These are phyloP conservation scores for Suillus clintonianus DNA, from an alignment of 768 basidiomycete genomes.

Conservation along the genomic window DNA sequence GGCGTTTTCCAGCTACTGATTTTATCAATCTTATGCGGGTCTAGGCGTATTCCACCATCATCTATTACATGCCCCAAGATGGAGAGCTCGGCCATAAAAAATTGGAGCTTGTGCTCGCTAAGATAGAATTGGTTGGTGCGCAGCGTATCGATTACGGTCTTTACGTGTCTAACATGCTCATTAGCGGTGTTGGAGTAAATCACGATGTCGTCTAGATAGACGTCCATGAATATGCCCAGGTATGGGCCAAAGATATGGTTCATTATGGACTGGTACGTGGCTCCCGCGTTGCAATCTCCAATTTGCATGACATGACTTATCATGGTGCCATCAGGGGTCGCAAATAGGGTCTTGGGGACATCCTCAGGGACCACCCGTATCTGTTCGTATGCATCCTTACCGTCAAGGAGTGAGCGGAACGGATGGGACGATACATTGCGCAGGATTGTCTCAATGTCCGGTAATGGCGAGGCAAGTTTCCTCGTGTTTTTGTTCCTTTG, in stretches of 20 bases:
- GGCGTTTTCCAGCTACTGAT: too few relatives aligned
- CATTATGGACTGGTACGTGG: conserved; percentile 49
- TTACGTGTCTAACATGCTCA: too few relatives aligned
- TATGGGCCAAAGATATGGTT: conserved; percentile 38
- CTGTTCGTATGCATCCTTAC: too few relatives aligned
- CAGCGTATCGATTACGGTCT: too few relatives aligned
- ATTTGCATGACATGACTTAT: conserved; percentile 45
- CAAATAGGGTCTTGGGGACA: conserved; percentile 28
- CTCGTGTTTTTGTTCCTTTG: conserved; percentile 33
- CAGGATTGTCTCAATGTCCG: conserved; percentile 29
- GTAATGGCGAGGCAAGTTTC: conserved; percentile 30
- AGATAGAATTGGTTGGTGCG: too few relatives aligned
- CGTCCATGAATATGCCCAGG: conserved; percentile 37
- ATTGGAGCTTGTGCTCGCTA: too few relatives aligned
- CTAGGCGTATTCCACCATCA: too few relatives aligned
- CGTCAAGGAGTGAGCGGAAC: conserved; percentile 27
- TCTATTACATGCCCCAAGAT: too few relatives aligned
- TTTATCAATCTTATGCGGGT: too few relatives aligned
- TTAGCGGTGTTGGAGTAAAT: too few relatives aligned
- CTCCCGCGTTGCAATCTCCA: conserved; percentile 46
- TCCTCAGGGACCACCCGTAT: conserved; percentile 28
- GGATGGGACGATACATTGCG: conserved; percentile 18
- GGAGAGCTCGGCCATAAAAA: too few relatives aligned
- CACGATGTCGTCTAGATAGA: conserved; percentile 21
- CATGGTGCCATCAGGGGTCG: conserved; percentile 41